Conservation (phyloP, 2,329 filamentous ascomycete genomes). For the Neofusicoccum kwambonambiense region DNA sequence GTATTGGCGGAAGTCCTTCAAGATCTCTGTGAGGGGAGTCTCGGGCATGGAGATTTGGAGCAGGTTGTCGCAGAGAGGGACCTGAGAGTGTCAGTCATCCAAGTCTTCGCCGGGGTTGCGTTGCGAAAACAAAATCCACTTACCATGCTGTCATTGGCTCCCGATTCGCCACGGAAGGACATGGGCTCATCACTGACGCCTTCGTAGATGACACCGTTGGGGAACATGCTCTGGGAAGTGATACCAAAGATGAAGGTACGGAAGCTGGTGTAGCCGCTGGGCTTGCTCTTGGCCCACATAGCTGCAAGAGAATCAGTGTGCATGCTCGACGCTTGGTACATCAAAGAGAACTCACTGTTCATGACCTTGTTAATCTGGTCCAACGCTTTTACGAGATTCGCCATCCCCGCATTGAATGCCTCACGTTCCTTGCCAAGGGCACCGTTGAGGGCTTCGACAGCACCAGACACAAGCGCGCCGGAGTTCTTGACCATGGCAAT, state of each 20-base stretch:
- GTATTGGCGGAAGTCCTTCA: conserved; percentile 86
- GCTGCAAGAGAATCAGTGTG: conserved; percentile 36
- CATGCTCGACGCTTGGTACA: background rate
- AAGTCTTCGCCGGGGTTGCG: too few species aligned
- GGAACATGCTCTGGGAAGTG: conserved; percentile 91
- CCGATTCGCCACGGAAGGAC: conserved; percentile 86
- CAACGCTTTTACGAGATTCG: conserved; percentile 59
- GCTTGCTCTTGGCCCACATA: conserved; percentile 90
- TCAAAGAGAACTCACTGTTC: conserved; percentile 57
- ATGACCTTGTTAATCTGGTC: conserved; percentile 73
- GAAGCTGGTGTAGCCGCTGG: conserved; percentile 81
- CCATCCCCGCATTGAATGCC: conserved; percentile 57
- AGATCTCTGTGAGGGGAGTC: conserved; percentile 84
- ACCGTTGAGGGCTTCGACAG: conserved; percentile 63
- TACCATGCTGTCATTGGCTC: conserved; percentile 90
- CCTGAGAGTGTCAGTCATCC: conserved; percentile 38
- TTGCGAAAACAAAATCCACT: conserved; percentile 9
- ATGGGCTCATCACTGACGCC: conserved; percentile 73
- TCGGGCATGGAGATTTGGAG: conserved; percentile 83
- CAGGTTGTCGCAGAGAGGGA: conserved; percentile 85
- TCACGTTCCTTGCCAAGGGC: conserved; percentile 46
- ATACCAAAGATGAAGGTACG: conserved; percentile 97
- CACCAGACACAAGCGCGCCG: conserved; percentile 71
- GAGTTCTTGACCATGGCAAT: conserved; percentile 94
- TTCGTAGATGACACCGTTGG: conserved; percentile 85